Conservation (phyloP, 306 rosid genomes). For the Elaeagnus macrophylla region DNA sequence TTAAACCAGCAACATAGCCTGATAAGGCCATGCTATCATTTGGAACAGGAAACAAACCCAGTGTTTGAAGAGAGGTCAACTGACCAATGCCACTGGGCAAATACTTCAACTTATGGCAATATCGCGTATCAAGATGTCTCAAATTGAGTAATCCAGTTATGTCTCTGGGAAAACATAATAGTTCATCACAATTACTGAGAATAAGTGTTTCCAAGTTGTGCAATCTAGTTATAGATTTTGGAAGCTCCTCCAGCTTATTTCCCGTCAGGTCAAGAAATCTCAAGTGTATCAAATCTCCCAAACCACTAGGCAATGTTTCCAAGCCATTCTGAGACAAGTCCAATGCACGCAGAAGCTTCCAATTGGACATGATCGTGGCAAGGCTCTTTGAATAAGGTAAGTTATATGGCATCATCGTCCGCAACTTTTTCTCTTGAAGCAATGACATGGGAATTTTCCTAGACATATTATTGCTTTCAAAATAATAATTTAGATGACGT, state of each 20-base stretch:
- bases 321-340: neutral
- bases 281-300: neutral
- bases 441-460: neutral
- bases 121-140: neutral
- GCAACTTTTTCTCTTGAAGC: too few relatives aligned
- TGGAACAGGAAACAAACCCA: neutral
- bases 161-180: neutral
- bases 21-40: neutral
- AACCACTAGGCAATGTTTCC: neutral
- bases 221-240: neutral
- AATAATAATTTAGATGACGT: too few relatives aligned
- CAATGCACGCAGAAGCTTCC: neutral
- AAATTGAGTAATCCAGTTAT: too few relatives aligned
- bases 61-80: neutral
- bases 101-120: neutral
- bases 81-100: neutral
- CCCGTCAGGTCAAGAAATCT: neutral
- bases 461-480: too few relatives aligned
- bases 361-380: too few relatives aligned
- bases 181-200: neutral
- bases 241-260: neutral
- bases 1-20: neutral
- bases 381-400: too few relatives aligned
- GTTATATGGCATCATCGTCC: too few relatives aligned
- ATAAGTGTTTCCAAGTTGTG: neutral